phyloP scores from a whole-genome alignment of 2,329 filamentous ascomycete genomes.

The Xylaria multiplex region DNA sequence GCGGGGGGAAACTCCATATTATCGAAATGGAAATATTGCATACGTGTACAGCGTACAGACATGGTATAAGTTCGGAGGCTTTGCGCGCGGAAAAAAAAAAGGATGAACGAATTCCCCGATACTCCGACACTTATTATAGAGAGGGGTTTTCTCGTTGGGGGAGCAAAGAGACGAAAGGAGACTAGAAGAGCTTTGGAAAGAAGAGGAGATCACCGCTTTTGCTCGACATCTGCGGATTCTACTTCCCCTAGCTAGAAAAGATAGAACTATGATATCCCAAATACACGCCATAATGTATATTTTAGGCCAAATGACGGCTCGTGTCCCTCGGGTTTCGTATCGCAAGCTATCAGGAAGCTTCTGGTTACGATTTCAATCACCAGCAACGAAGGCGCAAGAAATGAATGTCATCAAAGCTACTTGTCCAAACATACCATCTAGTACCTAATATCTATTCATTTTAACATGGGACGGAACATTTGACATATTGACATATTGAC shows the following conservation, averaged over 20 bases:
- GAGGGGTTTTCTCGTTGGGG: neutral
- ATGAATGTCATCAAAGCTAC: no score
- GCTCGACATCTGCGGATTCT: slow-evolving; percentile 18
- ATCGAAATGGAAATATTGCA: neutral
- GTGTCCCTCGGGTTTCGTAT: neutral
- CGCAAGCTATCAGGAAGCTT: neutral
- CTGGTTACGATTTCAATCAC: no score
- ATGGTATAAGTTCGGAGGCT: neutral
- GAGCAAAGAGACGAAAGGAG: slow-evolving; percentile 11
- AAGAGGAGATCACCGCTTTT: slow-evolving; percentile 26
- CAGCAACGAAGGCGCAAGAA: no score
- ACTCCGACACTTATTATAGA: slow-evolving; percentile 15
- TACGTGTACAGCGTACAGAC: slow-evolving; percentile 7
- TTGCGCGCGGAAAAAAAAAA: neutral
- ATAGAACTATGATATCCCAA: slow-evolving; percentile 33
- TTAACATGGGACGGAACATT: no score
- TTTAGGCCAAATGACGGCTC: neutral
- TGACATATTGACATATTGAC: neutral
- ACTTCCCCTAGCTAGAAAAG: slow-evolving; percentile 24
- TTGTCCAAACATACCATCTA: no score
- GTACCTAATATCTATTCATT: no score
- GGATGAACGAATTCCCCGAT: neutral
- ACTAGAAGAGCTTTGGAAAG: slow-evolving; percentile 34
- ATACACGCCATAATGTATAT: slow-evolving; percentile 7
- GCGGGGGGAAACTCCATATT: neutral